Evolutionary conservation across 495 filamentous ascomycete species (phyloP).

Genomic region (Tuber magnatum): DNA sequence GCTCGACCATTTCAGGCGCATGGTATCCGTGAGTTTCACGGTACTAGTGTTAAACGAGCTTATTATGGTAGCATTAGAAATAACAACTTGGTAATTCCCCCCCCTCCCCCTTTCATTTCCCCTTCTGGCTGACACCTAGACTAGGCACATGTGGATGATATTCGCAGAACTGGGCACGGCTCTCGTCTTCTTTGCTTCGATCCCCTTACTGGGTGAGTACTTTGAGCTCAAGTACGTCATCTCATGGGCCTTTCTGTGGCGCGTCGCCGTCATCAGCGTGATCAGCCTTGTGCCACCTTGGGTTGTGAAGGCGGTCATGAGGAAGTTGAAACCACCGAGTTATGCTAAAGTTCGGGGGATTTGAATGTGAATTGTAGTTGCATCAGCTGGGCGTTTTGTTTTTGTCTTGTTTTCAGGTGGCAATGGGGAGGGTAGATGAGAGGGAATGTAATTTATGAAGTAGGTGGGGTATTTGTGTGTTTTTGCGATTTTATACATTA

Average conservation of each 20-base stretch:
- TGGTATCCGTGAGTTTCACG: conserved; percentile 88
- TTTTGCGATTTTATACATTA: background rate
- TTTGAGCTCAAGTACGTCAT: conserved; percentile 79
- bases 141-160: conserved; percentile 76
- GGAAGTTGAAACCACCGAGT: conserved; percentile 82
- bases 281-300: conserved; percentile 82
- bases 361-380: conserved; percentile 22
- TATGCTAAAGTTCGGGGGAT: conserved; percentile 86
- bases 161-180: conserved; percentile 73
- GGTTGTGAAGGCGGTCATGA: conserved; percentile 70
- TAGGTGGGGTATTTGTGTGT: background rate
- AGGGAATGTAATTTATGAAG: background rate
- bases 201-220: conserved; percentile 84
- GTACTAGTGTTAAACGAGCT: conserved; percentile 91
- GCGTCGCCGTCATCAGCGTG: conserved; percentile 67
- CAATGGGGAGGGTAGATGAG: background rate
- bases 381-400: background rate
- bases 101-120: background rate
- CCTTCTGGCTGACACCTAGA: background rate
- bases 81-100: conserved; percentile 69
- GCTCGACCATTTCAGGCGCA: conserved; percentile 54
- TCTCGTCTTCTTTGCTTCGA: conserved; percentile 65
- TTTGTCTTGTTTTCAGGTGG: conserved; percentile 9
- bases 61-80: conserved; percentile 90
- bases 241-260: conserved; percentile 78